Percentiles rank a stretch among this genome's conserved stretches.
These are phyloP conservation scores for Fusarium graminum DNA, from an alignment of 2,329 filamentous ascomycete species.

Conservation along the genomic window DNA sequence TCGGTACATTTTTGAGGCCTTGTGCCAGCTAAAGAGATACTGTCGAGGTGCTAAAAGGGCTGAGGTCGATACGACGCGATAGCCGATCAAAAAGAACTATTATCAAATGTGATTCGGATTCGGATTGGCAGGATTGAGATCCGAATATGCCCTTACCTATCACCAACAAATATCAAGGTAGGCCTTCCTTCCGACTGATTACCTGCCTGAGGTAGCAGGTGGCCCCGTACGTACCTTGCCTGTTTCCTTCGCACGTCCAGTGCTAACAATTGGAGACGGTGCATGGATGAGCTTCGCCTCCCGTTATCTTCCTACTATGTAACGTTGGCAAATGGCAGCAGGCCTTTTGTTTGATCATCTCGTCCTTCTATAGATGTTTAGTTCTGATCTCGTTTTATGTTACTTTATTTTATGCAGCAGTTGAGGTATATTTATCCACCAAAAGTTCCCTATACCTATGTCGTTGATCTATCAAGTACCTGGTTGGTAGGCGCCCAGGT, in stretches of 20 bases:
- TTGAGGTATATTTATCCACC: not conserved
- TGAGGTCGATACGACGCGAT: not conserved
- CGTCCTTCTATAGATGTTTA: not conserved
- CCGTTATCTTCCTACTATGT: not conserved
- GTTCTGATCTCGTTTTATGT: not conserved
- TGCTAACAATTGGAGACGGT: not conserved
- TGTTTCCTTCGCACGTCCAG: not conserved
- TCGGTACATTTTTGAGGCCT: too few relatives aligned
- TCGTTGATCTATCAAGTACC: not conserved
- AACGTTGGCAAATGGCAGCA: not conserved
- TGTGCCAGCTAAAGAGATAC: too few relatives aligned
- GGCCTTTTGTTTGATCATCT: not conserved
- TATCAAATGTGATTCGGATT: not conserved
- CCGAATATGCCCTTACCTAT: not conserved
- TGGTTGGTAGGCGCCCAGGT: not conserved
- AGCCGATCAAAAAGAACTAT: not conserved
- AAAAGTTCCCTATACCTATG: slow-evolving; percentile 13
- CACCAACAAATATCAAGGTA: not conserved
- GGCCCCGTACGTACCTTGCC: not conserved
- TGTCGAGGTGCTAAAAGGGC: slow-evolving; percentile 4
- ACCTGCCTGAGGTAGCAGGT: not conserved
- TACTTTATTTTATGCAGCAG: too few relatives aligned
- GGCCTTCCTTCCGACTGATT: not conserved
- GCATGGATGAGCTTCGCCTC: not conserved
- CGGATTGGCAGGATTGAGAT: not conserved